Evolutionary conservation across 179 eudicot genomes (phyloP).

Genomic region (Spinacia oleracea): DNA sequence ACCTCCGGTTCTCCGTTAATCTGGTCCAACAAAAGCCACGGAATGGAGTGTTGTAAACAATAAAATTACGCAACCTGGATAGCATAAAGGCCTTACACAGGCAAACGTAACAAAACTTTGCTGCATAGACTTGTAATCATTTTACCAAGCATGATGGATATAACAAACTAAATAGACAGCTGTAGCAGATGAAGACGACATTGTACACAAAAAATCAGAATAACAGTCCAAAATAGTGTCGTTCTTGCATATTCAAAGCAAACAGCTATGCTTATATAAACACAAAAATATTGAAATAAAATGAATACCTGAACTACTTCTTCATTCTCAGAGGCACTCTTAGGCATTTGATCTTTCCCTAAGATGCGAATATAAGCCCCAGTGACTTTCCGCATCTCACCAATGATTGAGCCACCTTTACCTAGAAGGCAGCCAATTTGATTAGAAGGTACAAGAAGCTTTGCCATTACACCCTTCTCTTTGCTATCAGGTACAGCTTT

Average conservation of each 20-base stretch:
- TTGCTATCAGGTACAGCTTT: constrained; percentile 66
- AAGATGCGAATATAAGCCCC: constrained; percentile 86
- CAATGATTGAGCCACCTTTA: constrained; percentile 83
- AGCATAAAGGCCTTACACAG: neutral
- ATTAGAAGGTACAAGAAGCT: constrained; percentile 75
- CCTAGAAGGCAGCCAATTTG: constrained; percentile 98
- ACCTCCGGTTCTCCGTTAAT: constrained; percentile 72
- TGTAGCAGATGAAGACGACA: neutral
- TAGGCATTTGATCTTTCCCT: constrained; percentile 81
- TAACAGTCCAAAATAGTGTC: neutral
- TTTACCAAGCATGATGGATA: neutral
- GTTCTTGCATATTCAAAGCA: neutral
- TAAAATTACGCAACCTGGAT: neutral
- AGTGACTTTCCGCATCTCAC: constrained; percentile 87
- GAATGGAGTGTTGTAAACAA: neutral
- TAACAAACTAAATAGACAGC: neutral
- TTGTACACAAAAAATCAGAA: neutral
- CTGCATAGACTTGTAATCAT: neutral
- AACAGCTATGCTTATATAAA: neutral
- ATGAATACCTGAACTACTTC: constrained; percentile 83
- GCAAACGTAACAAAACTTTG: neutral
- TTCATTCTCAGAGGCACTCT: constrained; percentile 69
- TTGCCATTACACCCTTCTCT: constrained; percentile 58
- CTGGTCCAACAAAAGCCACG: constrained; percentile 38
- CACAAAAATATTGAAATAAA: neutral